phyloP scores from a whole-genome alignment of 371 early-diverging fungal species.

The Basidiobolus meristosporus region DNA sequence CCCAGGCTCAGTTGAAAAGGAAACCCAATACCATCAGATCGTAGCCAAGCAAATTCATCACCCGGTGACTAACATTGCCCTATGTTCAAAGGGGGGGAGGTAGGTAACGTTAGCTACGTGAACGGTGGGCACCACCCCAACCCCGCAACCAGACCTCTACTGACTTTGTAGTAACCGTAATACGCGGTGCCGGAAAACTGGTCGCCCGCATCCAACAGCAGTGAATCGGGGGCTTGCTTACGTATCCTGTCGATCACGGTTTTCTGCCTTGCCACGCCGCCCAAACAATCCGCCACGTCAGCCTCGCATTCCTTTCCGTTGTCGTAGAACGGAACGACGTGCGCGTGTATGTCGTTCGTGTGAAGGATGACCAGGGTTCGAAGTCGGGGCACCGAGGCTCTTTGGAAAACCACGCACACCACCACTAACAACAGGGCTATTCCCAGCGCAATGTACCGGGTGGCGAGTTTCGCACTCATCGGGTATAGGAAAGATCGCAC shows the following conservation, averaged over 20 bases:
- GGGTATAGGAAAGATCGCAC: too few relatives aligned
- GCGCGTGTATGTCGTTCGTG: slow-evolving; percentile 48
- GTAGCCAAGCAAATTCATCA: slow-evolving; percentile 31
- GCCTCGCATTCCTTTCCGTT: slow-evolving; percentile 23
- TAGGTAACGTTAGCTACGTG: too few relatives aligned
- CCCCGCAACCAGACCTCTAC: too few relatives aligned
- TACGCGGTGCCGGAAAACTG: slow-evolving; percentile 37
- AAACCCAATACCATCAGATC: slow-evolving; percentile 28
- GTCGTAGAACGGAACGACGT: slow-evolving; percentile 27
- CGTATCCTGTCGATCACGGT: slow-evolving; percentile 25
- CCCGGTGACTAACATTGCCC: slow-evolving; percentile 20
- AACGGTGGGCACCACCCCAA: too few relatives aligned
- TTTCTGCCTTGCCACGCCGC: slow-evolving; percentile 34
- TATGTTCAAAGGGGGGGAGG: too few relatives aligned
- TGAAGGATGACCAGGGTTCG: too few relatives aligned
- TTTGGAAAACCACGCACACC: too few relatives aligned
- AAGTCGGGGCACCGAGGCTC: too few relatives aligned
- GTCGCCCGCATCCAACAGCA: slow-evolving; percentile 52
- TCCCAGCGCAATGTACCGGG: too few relatives aligned
- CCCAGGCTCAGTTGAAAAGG: too few relatives aligned
- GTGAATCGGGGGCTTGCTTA: slow-evolving; percentile 8
- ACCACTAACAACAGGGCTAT: too few relatives aligned
- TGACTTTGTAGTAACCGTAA: slow-evolving; percentile 23
- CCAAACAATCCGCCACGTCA: slow-evolving; percentile 20
- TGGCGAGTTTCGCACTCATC: too few relatives aligned